Base-by-base conservation (phyloP, 208 protist species). In the Leptomonas seymouri region DNA sequence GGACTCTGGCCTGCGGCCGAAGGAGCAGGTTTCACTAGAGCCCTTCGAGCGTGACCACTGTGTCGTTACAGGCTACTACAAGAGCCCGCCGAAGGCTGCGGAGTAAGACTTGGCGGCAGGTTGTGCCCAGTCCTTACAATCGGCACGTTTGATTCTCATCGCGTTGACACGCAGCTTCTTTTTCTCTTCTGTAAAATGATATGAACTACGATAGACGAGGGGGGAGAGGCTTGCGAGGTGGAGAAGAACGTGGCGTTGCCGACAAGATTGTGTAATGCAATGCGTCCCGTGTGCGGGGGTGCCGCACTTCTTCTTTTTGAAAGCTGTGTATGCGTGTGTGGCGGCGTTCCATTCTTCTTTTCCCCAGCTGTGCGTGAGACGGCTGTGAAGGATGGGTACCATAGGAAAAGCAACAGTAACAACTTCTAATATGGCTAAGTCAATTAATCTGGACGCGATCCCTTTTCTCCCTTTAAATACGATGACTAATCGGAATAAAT, bases 21-120 rank as follows among this genome's bases (percentile, higher is more conserved):
- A 97, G 73, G 98, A 99, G 91, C 97, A 99, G 84, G 80, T 99
- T 6, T 98, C 97, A 1, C 92, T 99, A 18, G 99, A 99, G 84
- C 99, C 98, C 34, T 99, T 99, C 73, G 99, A 99, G 86, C 87
- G 98, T 63, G 99, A 99, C 86, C 99, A 99, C 89, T 97, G 97
- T 71, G 94, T 99, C 25, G 98, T 99, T 50, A 84, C 82, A 11
- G 87, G 87, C 23, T 85, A 82, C 61, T 96, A 87, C 80, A 93
- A 93, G 75, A 89, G 62, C 62, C 85, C 84, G 28, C 85, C 87
- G 41, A 71, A 92, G 71, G 88, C 79, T 20, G 41, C 64, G 53
- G 64, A 67, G 70, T 56, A 75, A 64, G 9, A 45, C 28, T 30
- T 53, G 21, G 21, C 49, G 23, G 23, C 21, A 31, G 23, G 49